Conservation (phyloP, 2,329 filamentous ascomycete genomes). For the Aspergillaceae sp. region DNA sequence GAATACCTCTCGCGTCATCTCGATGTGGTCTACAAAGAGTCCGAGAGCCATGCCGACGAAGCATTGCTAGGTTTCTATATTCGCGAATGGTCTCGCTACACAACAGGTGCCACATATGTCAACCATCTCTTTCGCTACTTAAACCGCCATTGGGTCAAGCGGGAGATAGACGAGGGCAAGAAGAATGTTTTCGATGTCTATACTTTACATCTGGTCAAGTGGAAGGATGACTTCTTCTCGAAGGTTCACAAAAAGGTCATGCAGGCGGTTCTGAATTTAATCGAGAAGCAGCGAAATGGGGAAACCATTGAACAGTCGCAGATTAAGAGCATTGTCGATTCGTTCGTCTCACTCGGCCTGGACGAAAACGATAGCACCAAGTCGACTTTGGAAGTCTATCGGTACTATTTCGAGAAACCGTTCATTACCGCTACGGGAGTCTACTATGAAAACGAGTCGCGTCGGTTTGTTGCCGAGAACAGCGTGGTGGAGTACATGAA, state of each 20-base stretch:
- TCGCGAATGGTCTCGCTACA: constrained; percentile 92
- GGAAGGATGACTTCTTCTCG: constrained; percentile 84
- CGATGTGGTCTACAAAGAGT: constrained; percentile 58
- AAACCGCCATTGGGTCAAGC: constrained; percentile 97
- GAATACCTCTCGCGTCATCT: constrained; percentile 76
- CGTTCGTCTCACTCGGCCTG: constrained; percentile 87
- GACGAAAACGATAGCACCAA: constrained; percentile 90
- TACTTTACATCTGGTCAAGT: constrained; percentile 89
- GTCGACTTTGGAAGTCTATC: constrained; percentile 90
- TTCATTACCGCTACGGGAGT: constrained; percentile 75
- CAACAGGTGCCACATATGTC: constrained; percentile 90
- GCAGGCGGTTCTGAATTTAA: constrained; percentile 85
- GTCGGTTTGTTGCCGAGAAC: constrained; percentile 90
- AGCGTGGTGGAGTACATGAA: constrained; percentile 99
- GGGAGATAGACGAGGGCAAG: constrained; percentile 97
- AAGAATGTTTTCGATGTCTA: constrained; percentile 98
- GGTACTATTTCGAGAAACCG: constrained; percentile 82
- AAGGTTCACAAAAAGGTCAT: constrained; percentile 82
- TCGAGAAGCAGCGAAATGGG: constrained; percentile 93
- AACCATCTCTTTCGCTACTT: constrained; percentile 95
- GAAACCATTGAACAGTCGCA: constrained; percentile 96
- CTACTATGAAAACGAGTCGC: constrained; percentile 89
- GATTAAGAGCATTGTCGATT: constrained; percentile 95
- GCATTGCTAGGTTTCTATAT: constrained; percentile 89
- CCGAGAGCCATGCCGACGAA: constrained; percentile 76